Percentiles rank a stretch among this genome's conserved stretches.
These are phyloP conservation scores for Vaccinium corymbosum DNA, from an alignment of 148 eudicot genomes.

Conservation along the genomic window DNA sequence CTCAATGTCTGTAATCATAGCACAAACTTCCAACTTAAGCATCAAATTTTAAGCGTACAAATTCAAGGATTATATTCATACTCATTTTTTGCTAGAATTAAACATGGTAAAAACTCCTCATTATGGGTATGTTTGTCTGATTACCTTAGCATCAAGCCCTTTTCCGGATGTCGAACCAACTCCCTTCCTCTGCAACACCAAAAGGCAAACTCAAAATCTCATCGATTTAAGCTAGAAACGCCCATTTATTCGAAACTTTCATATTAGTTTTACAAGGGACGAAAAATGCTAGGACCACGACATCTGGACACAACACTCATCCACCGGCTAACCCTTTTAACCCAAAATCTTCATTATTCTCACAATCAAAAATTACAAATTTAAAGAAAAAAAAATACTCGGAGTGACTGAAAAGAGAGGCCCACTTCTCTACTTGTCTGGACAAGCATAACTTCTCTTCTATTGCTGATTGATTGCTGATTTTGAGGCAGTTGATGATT, in stretches of 20 bases:
- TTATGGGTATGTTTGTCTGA: too few species aligned
- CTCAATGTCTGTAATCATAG: slow-evolving; percentile 60
- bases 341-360: slow-evolving; percentile 15
- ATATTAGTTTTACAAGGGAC: not conserved
- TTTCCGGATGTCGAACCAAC: slow-evolving; percentile 61
- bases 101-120: too few species aligned
- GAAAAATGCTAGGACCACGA: too few species aligned
- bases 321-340: not conserved
- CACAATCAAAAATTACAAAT: slow-evolving; percentile 1
- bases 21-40: not conserved
- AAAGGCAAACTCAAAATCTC: not conserved
- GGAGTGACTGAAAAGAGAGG: slow-evolving; percentile 16
- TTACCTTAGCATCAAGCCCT: slow-evolving; percentile 78
- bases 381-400: not conserved
- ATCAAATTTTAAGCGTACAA: too few species aligned
- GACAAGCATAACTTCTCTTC: slow-evolving; percentile 19
- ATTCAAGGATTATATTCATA: too few species aligned
- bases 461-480: slow-evolving; percentile 31
- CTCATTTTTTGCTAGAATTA: too few species aligned
- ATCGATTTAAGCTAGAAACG: not conserved
- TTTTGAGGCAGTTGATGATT: slow-evolving; percentile 20
- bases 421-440: slow-evolving; percentile 20
- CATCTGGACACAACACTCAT: too few species aligned
- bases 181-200: slow-evolving; percentile 51
- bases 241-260: not conserved